Conservation (phyloP, 495 filamentous ascomycete species). For the Neurospora sp. region DNA sequence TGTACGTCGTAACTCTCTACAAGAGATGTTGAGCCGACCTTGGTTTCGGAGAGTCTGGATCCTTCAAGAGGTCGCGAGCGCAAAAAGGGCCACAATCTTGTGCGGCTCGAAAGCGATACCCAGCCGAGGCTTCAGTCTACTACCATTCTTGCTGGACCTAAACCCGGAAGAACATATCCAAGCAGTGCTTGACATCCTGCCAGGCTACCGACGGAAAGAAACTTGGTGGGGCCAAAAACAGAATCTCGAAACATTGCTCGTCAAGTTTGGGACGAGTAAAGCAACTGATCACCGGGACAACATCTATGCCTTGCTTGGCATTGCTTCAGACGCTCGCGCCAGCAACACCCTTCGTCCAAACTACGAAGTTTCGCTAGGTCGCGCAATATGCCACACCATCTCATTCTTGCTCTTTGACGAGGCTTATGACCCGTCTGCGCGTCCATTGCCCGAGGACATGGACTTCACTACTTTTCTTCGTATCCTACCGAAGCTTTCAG, state of each 20-base stretch:
- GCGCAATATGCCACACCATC: neutral
- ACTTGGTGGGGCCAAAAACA: conserved; percentile 22
- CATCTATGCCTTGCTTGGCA: conserved; percentile 27
- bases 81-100: neutral
- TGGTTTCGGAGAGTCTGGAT: conserved; percentile 19
- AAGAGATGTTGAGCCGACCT: neutral
- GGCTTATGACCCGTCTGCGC: too few relatives aligned
- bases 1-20: conserved; percentile 7
- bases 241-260: conserved; percentile 20
- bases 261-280: conserved; percentile 19
- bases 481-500: too few relatives aligned
- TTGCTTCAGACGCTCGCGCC: conserved; percentile 12
- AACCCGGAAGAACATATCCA: conserved; percentile 8
- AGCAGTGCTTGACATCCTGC: conserved; percentile 29
- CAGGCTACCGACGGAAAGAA: conserved; percentile 11
- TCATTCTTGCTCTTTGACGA: too few relatives aligned
- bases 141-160: conserved; percentile 15
- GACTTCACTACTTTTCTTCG: too few relatives aligned
- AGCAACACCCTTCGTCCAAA: neutral
- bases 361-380: accelerated
- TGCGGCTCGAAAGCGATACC: conserved; percentile 20
- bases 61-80: conserved; percentile 13
- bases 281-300: conserved; percentile 22
- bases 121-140: conserved; percentile 16
- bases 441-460: too few relatives aligned